These are phyloP conservation scores for Leptographium procerum DNA, from an alignment of 2,329 filamentous ascomycete species.

Conservation along the genomic window DNA sequence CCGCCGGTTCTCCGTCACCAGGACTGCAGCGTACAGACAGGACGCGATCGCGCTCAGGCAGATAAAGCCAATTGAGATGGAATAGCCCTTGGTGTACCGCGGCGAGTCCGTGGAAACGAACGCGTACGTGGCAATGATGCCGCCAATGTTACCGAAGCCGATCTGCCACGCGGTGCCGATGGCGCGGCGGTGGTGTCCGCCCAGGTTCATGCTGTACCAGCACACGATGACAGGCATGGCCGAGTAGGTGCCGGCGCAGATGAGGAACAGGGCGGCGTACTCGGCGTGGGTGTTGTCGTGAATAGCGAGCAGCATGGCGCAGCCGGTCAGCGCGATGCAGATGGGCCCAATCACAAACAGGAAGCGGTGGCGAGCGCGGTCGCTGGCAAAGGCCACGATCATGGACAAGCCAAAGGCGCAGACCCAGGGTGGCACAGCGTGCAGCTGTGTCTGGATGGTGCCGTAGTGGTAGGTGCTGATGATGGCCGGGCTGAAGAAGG, in stretches of 20 bases:
- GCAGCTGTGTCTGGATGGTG: slow-evolving; percentile 44
- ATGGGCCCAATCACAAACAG: slow-evolving; percentile 60
- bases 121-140: slow-evolving; percentile 64
- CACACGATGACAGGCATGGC: slow-evolving; percentile 84
- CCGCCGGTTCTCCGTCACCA: slow-evolving; percentile 48
- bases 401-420: slow-evolving; percentile 72
- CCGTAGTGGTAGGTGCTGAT: slow-evolving; percentile 54
- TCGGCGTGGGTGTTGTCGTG: slow-evolving; percentile 56
- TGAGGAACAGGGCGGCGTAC: slow-evolving; percentile 72
- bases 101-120: slow-evolving; percentile 59
- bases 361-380: slow-evolving; percentile 62
- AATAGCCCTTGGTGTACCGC: slow-evolving; percentile 59
- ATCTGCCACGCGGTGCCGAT: slow-evolving; percentile 69
- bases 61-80: slow-evolving; percentile 65
- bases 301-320: slow-evolving; percentile 61
- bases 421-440: slow-evolving; percentile 47
- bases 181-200: slow-evolving; percentile 58
- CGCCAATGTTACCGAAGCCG: slow-evolving; percentile 68
- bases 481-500: slow-evolving; percentile 66
- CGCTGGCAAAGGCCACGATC: slow-evolving; percentile 59
- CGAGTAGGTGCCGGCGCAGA: slow-evolving; percentile 68
- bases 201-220: slow-evolving; percentile 74
- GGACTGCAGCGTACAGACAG: slow-evolving; percentile 46
- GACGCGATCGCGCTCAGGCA: slow-evolving; percentile 54
- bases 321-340: slow-evolving; percentile 58